A percentile compares a stretch with the other conserved stretches of the same genome.
These are phyloP conservation scores for Beauveria scarabaeidicola DNA, from an alignment of 2,329 filamentous ascomycete species.

Conservation along the genomic window DNA sequence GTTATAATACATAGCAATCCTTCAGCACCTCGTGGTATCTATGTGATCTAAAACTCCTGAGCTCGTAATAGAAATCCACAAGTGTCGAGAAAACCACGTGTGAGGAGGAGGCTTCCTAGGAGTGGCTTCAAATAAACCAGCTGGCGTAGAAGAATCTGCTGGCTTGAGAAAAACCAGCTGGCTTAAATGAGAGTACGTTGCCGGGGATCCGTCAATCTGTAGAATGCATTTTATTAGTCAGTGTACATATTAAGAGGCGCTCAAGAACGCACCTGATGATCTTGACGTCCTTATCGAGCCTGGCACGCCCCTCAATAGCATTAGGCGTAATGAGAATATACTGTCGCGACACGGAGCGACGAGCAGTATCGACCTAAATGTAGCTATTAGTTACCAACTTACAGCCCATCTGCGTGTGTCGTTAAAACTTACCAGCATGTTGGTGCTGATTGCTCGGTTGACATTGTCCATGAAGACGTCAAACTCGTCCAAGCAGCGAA, in stretches of 20 bases:
- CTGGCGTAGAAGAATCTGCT: no score
- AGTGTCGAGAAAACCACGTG: no score
- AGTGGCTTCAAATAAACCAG: no score
- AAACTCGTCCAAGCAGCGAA: conserved; percentile 93
- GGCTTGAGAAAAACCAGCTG: background rate
- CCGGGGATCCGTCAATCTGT: conserved; percentile 50
- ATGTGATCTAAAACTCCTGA: background rate
- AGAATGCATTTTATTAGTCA: conserved; percentile 18
- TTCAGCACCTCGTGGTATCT: background rate
- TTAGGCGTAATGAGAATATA: conserved; percentile 97
- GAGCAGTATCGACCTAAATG: conserved; percentile 68
- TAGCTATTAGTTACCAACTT: background rate
- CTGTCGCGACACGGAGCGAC: conserved; percentile 79
- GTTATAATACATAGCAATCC: background rate
- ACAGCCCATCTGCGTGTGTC: background rate
- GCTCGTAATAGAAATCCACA: background rate
- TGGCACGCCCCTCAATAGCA: conserved; percentile 56
- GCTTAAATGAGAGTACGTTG: conserved; percentile 37
- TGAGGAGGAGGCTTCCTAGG: no score
- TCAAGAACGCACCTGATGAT: conserved; percentile 55
- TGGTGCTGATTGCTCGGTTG: conserved; percentile 86
- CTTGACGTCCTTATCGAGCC: conserved; percentile 61
- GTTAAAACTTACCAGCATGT: conserved; percentile 66
- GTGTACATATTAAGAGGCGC: background rate
- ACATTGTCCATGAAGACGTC: conserved; percentile 99